Evolutionary conservation across 352 stramenopile species (phyloP), one percentile per base, ranked within the genome.

Genomic region (Aphanomyces invadans): DNA sequence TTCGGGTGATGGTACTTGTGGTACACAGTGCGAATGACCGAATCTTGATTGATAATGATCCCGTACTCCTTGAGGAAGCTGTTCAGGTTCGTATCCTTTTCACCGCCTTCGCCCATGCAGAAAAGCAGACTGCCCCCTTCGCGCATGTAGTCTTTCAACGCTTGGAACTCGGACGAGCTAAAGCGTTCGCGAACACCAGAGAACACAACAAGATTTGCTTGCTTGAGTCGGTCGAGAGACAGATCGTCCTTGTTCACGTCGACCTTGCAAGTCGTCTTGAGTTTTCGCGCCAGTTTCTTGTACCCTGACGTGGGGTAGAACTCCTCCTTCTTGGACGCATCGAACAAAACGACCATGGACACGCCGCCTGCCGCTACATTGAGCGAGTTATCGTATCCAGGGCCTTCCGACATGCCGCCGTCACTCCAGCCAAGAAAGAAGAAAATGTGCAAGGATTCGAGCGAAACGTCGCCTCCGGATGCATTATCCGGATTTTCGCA

Each of bases 1-100:
- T 98, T 98, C 1, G 95, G 95, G 68, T 98, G 95, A 45, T 97
- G 81, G 68, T 98, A 98, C 73, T 98, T 98, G 79, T 98, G 89
- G 72, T 98, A 98, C 26, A 97, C 88, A 12, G 88, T 96, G 46
- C 94, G 79, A 32, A 97, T 91, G 3, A 98, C 89, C 17, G 78
- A 82, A 66, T 98, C 92, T 21, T 78, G 72, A 54, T 95, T 94
- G 54, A 94, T 73, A 52, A 81, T 88, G 53, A 95, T 94, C n/a
- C 87, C 87, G 48, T 82, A 98, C 75, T 97, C 87, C 74, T 96
- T 93, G 44, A 97, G 80, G 73, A 97, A 90, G 15, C 90, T 91
- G 70, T 98, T 98, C 64, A 98, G 74, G 73, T 98, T 98, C 17
- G 87, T 97, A 48, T 94, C 88, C 71, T 87, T 75, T 71, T 98